Evolutionary conservation across 768 basidiomycete genomes (phyloP).

Genomic region (Sistotremastrum suecicum): DNA sequence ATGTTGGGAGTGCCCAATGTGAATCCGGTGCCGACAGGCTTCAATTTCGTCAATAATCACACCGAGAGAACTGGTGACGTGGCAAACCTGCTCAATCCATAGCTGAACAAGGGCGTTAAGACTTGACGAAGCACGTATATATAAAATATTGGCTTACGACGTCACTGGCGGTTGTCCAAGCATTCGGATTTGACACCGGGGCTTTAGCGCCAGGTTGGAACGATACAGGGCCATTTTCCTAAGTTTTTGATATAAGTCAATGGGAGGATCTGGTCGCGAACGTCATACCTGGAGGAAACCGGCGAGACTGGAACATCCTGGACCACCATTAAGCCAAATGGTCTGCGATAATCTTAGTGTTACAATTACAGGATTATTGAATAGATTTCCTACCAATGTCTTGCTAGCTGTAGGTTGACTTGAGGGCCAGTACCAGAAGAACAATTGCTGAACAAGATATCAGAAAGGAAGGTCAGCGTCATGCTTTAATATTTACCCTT

Average conservation of each 20-base stretch:
- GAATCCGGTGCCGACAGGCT: conserved; percentile 3
- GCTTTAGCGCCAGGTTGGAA: conserved; percentile 4
- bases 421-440: conserved; percentile 4
- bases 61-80: too few species aligned
- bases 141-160: not conserved
- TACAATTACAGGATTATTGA: too few species aligned
- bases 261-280: not conserved
- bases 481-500: not conserved
- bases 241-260: not conserved
- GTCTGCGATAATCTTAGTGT: not conserved
- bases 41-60: not conserved
- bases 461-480: not conserved
- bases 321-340: not conserved
- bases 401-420: not conserved
- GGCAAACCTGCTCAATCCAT: conserved; percentile 1
- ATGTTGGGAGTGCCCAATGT: not conserved
- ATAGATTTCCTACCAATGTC: not conserved
- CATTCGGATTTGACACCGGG: conserved; percentile 2
- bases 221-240: conserved; percentile 7
- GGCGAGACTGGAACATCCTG: not conserved
- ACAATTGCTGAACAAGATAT: conserved; percentile 1
- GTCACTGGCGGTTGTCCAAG: conserved; percentile 1
- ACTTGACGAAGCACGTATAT: not conserved
- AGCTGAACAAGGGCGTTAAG: not conserved
- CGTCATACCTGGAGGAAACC: not conserved